phyloP scores from a whole-genome alignment of 208 protist species.

The Willaertia magna region DNA sequence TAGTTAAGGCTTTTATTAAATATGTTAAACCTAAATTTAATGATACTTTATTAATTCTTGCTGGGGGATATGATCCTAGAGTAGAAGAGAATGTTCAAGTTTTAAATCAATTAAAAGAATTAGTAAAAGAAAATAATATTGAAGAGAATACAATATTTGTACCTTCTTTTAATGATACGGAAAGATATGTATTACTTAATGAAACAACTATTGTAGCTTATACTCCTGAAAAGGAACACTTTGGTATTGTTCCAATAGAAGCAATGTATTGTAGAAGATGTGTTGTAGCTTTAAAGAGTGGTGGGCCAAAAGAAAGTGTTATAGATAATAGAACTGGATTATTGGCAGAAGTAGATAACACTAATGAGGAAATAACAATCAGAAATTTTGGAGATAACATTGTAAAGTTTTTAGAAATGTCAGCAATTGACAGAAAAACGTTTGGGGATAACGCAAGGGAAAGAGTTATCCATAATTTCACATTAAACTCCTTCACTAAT shows the following conservation, averaged over 20 bases:
- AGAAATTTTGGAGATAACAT: conserved; percentile 31
- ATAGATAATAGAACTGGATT: conserved; percentile 44
- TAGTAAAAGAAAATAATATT: conserved; percentile 27
- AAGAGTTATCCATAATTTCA: neutral
- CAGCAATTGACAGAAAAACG: neutral
- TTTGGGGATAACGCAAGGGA: neutral
- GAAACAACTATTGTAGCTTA: conserved; percentile 66
- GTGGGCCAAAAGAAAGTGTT: conserved; percentile 80
- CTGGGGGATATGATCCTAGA: conserved; percentile 61
- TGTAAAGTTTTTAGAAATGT: neutral
- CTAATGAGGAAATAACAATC: neutral
- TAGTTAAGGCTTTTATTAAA: conserved; percentile 45
- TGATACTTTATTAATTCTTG: conserved; percentile 49
- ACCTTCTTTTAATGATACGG: conserved; percentile 53
- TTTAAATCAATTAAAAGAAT: conserved; percentile 48
- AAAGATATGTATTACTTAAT: conserved; percentile 51
- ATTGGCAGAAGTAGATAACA: conserved; percentile 18
- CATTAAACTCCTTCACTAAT: neutral
- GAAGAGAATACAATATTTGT: conserved; percentile 54
- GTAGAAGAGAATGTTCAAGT: conserved; percentile 60
- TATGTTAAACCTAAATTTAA: neutral
- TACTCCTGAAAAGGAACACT: conserved; percentile 82
- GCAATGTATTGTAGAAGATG: conserved; percentile 53
- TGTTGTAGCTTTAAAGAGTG: conserved; percentile 73
- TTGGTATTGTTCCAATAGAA: conserved; percentile 79